Evolutionary conservation across 73 alveolate species (phyloP).

Genomic region (Effrenium voratum): DNA sequence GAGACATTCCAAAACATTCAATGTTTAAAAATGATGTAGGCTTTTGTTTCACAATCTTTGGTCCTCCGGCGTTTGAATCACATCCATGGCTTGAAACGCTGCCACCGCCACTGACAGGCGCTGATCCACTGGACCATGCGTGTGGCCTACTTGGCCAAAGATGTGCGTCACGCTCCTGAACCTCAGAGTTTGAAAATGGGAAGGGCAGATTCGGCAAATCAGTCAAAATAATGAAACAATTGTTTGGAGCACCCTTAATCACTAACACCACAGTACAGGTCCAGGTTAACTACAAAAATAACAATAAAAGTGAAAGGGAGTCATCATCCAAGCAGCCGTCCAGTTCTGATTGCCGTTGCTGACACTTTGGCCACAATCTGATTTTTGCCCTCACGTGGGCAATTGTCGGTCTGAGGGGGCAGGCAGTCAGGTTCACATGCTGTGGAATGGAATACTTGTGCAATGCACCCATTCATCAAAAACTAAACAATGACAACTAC

Average conservation of each 20-base stretch:
- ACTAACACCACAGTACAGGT: neutral
- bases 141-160: slow-evolving; percentile 38
- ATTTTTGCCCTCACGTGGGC: neutral
- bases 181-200: neutral
- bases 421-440: neutral
- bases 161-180: neutral
- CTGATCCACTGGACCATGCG: slow-evolving; percentile 24
- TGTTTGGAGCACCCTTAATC: too few relatives aligned
- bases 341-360: neutral
- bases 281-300: too few relatives aligned
- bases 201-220: too few relatives aligned
- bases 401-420: slow-evolving; percentile 11
- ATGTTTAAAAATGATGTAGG: too few relatives aligned
- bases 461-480: too few relatives aligned
- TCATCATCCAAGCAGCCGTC: neutral
- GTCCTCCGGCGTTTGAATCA: slow-evolving; percentile 37
- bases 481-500: too few relatives aligned
- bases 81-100: neutral
- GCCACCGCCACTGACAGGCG: neutral
- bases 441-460: neutral
- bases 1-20: too few relatives aligned
- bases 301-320: neutral
- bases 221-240: neutral
- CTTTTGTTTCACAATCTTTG: neutral
- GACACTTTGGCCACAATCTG: neutral